A percentile compares a stretch with the other conserved stretches of the same genome.
Evolutionary conservation across 2,329 filamentous ascomycete species (phyloP).

Genomic region (Xylaria digitata): DNA sequence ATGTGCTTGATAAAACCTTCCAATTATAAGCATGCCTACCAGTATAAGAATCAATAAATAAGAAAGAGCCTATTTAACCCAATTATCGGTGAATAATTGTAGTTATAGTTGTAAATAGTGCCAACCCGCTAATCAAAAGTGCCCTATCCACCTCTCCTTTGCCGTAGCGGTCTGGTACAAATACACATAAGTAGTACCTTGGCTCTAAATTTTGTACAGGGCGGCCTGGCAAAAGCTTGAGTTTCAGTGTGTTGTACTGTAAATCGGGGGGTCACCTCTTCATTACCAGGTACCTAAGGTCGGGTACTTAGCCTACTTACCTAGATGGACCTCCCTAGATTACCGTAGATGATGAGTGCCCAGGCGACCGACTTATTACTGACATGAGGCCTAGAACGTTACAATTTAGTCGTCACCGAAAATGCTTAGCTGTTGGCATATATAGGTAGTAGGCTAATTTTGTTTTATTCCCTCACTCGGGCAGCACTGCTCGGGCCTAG

Average conservation of each 20-base stretch:
- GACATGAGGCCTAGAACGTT: slow-evolving; percentile 3
- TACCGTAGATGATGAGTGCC: background rate
- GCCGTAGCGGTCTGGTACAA: background rate
- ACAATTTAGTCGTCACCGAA: background rate
- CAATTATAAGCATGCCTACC: background rate
- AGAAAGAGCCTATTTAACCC: background rate
- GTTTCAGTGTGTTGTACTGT: background rate
- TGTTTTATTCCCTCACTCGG: background rate
- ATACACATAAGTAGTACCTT: background rate
- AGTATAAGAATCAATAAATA: background rate
- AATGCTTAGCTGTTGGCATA: background rate
- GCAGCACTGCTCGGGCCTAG: background rate
- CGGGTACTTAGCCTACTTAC: background rate
- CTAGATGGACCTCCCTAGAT: background rate
- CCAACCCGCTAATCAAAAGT: no score
- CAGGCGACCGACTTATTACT: background rate
- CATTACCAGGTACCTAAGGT: background rate
- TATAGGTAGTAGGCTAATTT: no score
- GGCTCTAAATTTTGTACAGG: background rate
- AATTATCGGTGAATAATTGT: background rate
- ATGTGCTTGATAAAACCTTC: no score
- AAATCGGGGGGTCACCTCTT: background rate
- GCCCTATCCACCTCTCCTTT: background rate
- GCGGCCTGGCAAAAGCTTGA: slow-evolving; percentile 1
- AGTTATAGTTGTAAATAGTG: background rate